Base-by-base conservation (phyloP, 495 filamentous ascomycete species). In the Usnea hakonensis region DNA sequence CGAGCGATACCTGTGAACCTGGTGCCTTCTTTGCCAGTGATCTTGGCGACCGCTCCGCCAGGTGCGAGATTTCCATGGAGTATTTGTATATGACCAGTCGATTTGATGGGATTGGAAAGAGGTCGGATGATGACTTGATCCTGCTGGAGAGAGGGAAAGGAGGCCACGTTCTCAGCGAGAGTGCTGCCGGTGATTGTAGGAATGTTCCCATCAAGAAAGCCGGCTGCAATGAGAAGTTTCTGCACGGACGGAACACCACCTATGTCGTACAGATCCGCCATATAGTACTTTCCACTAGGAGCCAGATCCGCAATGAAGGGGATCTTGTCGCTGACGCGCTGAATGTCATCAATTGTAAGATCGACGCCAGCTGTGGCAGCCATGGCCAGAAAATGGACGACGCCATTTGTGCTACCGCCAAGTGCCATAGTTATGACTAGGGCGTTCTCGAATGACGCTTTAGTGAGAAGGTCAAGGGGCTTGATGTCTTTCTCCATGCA, bases 331-430 rank as follows among this genome's bases (percentile, higher is more conserved):
- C 87, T 90, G 38, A 95, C 88, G 55, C 89, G 82, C 74, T 95
- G 88, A 65, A 98, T 78, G 68, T 98, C 94, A 68, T 96, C 90
- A 36, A 98, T 74, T 0, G 87, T 89, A 6, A 98, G 77, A 16
- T 87, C 81, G 0, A 97, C 87, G 62, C 86, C 89, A 40, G 94
- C 94, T 1, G 90, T 91, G 64, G 87, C 85, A 41, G 94, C 94
- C 87, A 97, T 97, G 63, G 94, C 94, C 40, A 98, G 82, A 72
- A 96, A 90, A 72, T 98, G 94, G 30, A 98, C 81, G 32, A 97
- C 90, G 52, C 89, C 90, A 70, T 98, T 98, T 46, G 94, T 97
- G 57, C 83, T 87, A 52, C 91, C 91, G 56, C 94, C 92, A 36
- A 97, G 78, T 0, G 89, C 88, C 90, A 96, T 96, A 65, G 91